phyloP scores from a whole-genome alignment of 495 filamentous ascomycete species.

The Xylaria venustula region DNA sequence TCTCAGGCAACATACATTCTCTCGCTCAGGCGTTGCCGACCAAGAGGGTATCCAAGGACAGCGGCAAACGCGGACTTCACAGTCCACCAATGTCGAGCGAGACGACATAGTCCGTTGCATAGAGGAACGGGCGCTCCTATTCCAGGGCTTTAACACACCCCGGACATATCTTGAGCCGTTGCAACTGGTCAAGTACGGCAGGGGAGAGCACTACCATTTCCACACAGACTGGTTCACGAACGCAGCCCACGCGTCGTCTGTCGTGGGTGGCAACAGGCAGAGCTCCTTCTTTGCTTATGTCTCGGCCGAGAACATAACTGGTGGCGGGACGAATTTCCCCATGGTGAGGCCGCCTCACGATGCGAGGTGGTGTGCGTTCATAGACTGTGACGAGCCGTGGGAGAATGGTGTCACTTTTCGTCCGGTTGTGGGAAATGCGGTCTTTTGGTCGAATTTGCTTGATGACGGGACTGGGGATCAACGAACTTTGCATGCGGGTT shows the following conservation, averaged over 20 bases:
- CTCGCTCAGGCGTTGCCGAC: slow-evolving; percentile 39
- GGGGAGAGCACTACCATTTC: slow-evolving; percentile 48
- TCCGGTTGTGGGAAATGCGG: slow-evolving; percentile 65
- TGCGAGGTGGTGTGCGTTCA: slow-evolving; percentile 58
- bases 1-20: slow-evolving; percentile 37
- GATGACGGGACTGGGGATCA: slow-evolving; percentile 57
- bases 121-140: slow-evolving; percentile 63
- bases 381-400: slow-evolving; percentile 56
- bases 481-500: slow-evolving; percentile 67
- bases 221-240: slow-evolving; percentile 60
- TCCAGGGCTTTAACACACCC: slow-evolving; percentile 60
- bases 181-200: slow-evolving; percentile 53
- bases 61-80: slow-evolving; percentile 41
- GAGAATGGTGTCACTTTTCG: slow-evolving; percentile 65
- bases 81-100: slow-evolving; percentile 46
- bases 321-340: slow-evolving; percentile 60
- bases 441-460: slow-evolving; percentile 74
- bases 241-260: slow-evolving; percentile 33
- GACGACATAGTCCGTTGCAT: slow-evolving; percentile 65
- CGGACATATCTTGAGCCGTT: slow-evolving; percentile 50
- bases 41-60: slow-evolving; percentile 26
- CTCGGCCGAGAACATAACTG: slow-evolving; percentile 41
- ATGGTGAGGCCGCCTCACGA: slow-evolving; percentile 34
- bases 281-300: slow-evolving; percentile 60
- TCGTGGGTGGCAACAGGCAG: slow-evolving; percentile 48